Base-by-base conservation (phyloP, 768 basidiomycete species). In the Macrolepiota fuliginosa region DNA sequence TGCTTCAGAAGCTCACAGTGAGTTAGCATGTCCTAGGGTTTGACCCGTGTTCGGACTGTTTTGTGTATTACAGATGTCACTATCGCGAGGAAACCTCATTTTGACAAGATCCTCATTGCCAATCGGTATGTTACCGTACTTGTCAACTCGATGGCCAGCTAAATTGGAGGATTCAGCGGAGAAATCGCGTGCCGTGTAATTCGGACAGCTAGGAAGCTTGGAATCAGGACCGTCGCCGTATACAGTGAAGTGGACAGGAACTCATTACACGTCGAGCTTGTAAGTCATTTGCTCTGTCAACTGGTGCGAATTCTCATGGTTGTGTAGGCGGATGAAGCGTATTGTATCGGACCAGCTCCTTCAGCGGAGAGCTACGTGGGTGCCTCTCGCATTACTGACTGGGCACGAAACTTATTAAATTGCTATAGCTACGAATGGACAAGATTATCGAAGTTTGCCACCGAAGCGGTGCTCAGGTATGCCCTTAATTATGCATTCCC, bases 171-270 rank as follows among this genome's bases (percentile, higher is more conserved):
- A 11, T 37, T 13, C 63, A 96, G 94, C 73, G 95, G 95, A 51
- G 95, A 98, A 74, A 98, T 98, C 64, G 94, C 95, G 4, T 97
- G 96, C 72, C 88, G 95, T 19, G 92, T 98, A 47, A 96, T 96
- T 58, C 88, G 91, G 25, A 96, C 95, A 0, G 92, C 93, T 2
- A 86, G 81, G 72, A 91, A 90, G 69, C 78, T 97, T 3, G 95
- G 96, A 0, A 89, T 97, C 71, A 88, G 84, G 80, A 94, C 92
- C 0, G 95, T 97, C 15, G 94, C 94, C 0, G 91, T 98, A 6
- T 97, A 90, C 70, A 93, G 91, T 63, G 92, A 96, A 51, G 92
- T 86, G 6, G 96, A 98, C 65, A 83, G 79, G 54, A 80, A 89
- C 69, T 82, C 92, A 0, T 72, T 96, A 62, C 96, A 98, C 72